Conservation (phyloP, 345 rosid species). For the Boechera retrofracta region DNA sequence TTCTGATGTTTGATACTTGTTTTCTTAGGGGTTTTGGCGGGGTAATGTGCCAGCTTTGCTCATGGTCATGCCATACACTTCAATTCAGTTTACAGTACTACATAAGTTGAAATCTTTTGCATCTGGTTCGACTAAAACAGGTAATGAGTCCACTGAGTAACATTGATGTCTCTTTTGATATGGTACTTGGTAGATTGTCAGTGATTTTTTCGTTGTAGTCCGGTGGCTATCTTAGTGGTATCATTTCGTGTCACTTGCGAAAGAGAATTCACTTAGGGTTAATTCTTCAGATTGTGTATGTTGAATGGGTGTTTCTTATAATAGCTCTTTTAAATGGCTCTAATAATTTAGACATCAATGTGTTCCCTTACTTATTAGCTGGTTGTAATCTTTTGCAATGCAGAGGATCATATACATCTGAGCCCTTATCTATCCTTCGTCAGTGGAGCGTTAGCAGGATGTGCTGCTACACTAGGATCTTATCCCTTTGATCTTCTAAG, state of each 20-base stretch:
- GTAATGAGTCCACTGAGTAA: constrained; percentile 46
- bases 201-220: background rate
- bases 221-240: background rate
- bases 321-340: background rate
- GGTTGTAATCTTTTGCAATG: constrained; percentile 39
- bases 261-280: background rate
- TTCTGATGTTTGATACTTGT: constrained; percentile 37
- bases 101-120: constrained; percentile 82
- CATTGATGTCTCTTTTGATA: background rate
- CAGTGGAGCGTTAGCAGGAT: constrained; percentile 94
- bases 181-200: constrained; percentile 2
- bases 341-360: background rate
- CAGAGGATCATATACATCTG: constrained; percentile 86
- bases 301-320: background rate
- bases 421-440: constrained; percentile 82
- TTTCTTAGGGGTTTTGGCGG: constrained; percentile 93
- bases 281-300: background rate
- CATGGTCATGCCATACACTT: constrained; percentile 96
- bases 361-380: background rate
- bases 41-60: constrained; percentile 98
- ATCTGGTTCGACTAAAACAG: constrained; percentile 86
- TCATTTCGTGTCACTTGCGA: background rate
- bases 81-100: constrained; percentile 88
- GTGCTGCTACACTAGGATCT: constrained; percentile 97
- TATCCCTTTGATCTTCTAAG: constrained; percentile 97